Conservation (phyloP, 805 yeast species). For the Wickerhamomyces ciferrii region DNA sequence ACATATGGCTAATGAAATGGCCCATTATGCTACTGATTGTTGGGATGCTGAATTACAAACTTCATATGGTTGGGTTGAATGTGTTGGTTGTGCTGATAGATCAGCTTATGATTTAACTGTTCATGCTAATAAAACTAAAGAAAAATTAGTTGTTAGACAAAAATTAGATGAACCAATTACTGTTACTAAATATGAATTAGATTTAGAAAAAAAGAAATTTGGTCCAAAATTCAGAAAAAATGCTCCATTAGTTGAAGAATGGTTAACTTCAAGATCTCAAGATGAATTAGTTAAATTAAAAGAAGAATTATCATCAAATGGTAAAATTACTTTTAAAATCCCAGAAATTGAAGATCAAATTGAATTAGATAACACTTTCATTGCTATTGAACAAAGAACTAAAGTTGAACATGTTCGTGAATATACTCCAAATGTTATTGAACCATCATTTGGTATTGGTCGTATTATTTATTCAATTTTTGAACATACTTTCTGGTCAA, state of each 20-base stretch:
- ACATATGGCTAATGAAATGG: slow-evolving; percentile 99
- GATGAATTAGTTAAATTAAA: slow-evolving; percentile 77
- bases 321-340: slow-evolving; percentile 62
- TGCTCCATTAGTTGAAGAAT: slow-evolving; percentile 86
- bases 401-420: slow-evolving; percentile 91
- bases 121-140: slow-evolving; percentile 92
- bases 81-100: slow-evolving; percentile 99
- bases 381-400: slow-evolving; percentile 71
- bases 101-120: slow-evolving; percentile 96
- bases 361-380: slow-evolving; percentile 68
- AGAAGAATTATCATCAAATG: slow-evolving; percentile 54
- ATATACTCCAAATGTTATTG: slow-evolving; percentile 94
- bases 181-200: slow-evolving; percentile 80
- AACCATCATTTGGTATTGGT: slow-evolving; percentile 99
- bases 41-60: slow-evolving; percentile 98
- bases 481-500: slow-evolving; percentile 93
- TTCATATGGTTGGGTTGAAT: slow-evolving; percentile 98
- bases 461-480: slow-evolving; percentile 90
- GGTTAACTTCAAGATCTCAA: slow-evolving; percentile 72
- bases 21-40: slow-evolving; percentile 98
- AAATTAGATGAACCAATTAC: slow-evolving; percentile 77
- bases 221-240: slow-evolving; percentile 98
- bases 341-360: slow-evolving; percentile 60
- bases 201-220: slow-evolving; percentile 88
- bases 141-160: slow-evolving; percentile 91